phyloP scores from a whole-genome alignment of 2,329 filamentous ascomycete genomes.

The Colletotrichum ledebouriae region DNA sequence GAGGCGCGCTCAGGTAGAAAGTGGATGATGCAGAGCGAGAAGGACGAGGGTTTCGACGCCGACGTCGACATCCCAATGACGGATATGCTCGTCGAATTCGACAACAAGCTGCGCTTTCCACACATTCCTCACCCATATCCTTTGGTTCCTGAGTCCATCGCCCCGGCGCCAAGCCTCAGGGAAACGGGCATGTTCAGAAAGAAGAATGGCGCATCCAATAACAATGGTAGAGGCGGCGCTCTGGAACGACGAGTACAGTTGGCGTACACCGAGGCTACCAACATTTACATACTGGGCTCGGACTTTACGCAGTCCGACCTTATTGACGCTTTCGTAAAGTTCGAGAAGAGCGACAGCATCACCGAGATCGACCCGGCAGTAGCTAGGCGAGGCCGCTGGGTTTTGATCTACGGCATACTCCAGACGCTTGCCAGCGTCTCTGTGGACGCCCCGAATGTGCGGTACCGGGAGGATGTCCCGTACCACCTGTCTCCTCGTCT shows the following conservation, averaged over 20 bases:
- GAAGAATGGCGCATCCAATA: slow-evolving; percentile 46
- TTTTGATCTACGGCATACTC: slow-evolving; percentile 71
- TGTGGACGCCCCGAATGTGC: slow-evolving; percentile 67
- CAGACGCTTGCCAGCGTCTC: slow-evolving; percentile 72
- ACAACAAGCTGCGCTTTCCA: slow-evolving; percentile 72
- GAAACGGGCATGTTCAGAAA: slow-evolving; percentile 51
- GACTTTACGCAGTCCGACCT: slow-evolving; percentile 67
- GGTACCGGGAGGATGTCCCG: slow-evolving; percentile 64
- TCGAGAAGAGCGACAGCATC: slow-evolving; percentile 67
- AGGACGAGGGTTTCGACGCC: slow-evolving; percentile 61
- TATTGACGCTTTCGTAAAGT: slow-evolving; percentile 67
- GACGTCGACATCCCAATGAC: slow-evolving; percentile 73
- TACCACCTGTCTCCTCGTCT: slow-evolving; percentile 71
- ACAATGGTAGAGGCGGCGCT: slow-evolving; percentile 45
- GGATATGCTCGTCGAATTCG: slow-evolving; percentile 75
- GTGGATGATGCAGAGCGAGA: slow-evolving; percentile 71
- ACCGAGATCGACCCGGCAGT: slow-evolving; percentile 66
- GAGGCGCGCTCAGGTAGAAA: slow-evolving; percentile 73
- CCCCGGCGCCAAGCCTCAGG: slow-evolving; percentile 47
- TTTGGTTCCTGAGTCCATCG: slow-evolving; percentile 68
- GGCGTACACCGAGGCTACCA: slow-evolving; percentile 71
- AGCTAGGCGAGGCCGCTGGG: slow-evolving; percentile 71
- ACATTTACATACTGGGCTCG: slow-evolving; percentile 68
- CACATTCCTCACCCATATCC: slow-evolving; percentile 78
- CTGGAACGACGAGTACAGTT: slow-evolving; percentile 66